A percentile compares a stretch with the other conserved stretches of the same genome.
Conservation (phyloP, 306 rosid species). For the Adenanthera pavonina region DNA sequence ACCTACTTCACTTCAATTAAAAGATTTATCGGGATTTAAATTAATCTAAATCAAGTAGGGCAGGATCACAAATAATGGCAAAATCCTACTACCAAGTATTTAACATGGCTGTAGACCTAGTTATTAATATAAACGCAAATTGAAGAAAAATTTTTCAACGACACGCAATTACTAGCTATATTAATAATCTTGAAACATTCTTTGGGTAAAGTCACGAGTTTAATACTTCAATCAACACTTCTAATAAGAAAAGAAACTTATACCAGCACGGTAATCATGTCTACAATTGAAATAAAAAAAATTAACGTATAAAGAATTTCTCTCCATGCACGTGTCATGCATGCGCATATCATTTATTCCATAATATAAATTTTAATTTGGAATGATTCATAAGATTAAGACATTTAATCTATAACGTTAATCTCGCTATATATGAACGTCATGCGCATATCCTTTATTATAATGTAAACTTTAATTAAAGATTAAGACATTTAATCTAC, state of each 20-base stretch:
- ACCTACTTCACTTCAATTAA: too few relatives aligned
- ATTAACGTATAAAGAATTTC: constrained; percentile 30
- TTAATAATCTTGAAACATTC: too few relatives aligned
- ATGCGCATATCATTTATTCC: constrained; percentile 26
- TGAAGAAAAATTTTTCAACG: background rate
- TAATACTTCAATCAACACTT: background rate
- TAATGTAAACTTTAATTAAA: background rate
- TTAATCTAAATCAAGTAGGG: too few relatives aligned
- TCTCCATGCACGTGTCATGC: constrained; percentile 19
- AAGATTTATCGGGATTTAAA: too few relatives aligned
- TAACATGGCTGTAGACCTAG: too few relatives aligned
- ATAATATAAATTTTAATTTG: constrained; percentile 5
- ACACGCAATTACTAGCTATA: background rate
- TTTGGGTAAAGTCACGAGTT: background rate
- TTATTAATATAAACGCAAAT: background rate
- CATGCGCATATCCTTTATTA: constrained; percentile 34
- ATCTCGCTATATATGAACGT: background rate
- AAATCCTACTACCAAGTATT: too few relatives aligned
- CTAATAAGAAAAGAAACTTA: background rate
- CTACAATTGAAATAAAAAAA: background rate
- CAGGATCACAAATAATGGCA: too few relatives aligned
- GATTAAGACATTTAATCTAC: constrained; percentile 20
- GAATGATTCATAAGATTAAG: constrained; percentile 31
- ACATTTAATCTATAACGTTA: constrained; percentile 20
- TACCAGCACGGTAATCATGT: background rate